These are phyloP conservation scores for Vairimorpha ceranae DNA, from an alignment of 371 early-diverging fungal species.

Conservation along the genomic window DNA sequence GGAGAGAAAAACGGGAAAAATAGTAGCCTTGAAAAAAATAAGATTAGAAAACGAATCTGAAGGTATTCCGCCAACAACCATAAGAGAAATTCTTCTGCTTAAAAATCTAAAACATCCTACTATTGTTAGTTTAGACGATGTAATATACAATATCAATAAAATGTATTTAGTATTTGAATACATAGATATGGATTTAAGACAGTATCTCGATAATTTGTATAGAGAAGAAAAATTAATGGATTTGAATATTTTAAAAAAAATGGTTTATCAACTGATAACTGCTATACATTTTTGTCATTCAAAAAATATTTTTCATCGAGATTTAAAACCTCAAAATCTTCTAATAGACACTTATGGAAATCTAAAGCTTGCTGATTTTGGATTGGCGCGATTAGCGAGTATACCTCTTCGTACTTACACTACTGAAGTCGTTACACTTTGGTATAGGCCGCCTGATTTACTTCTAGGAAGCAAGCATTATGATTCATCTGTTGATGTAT, in stretches of 20 bases:
- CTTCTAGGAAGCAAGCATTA: constrained; percentile 60
- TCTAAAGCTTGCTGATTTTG: constrained; percentile 63
- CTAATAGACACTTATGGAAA: constrained; percentile 53
- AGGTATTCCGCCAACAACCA: constrained; percentile 88
- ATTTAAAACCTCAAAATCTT: constrained; percentile 72
- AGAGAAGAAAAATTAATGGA: constrained; percentile 22
- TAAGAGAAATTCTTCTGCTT: constrained; percentile 85
- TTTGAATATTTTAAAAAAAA: constrained; percentile 34
- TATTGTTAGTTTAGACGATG: constrained; percentile 82
- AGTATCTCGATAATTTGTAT: constrained; percentile 73
- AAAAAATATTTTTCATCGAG: constrained; percentile 87
- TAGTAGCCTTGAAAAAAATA: constrained; percentile 94
- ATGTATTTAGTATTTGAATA: constrained; percentile 94
- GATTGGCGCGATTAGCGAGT: constrained; percentile 56
- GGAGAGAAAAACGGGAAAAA: constrained; percentile 72
- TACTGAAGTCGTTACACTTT: constrained; percentile 60
- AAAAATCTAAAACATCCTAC: constrained; percentile 80
- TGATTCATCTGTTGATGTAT: constrained; percentile 71
- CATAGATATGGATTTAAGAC: constrained; percentile 94
- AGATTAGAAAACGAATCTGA: constrained; percentile 84
- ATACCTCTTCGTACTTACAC: constrained; percentile 60
- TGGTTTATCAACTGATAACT: constrained; percentile 79
- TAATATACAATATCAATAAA: constrained; percentile 89
- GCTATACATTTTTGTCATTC: constrained; percentile 94
- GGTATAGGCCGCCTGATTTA: constrained; percentile 63